Conservation (phyloP, 2,329 filamentous ascomycete genomes). For the Nemania bipapillata region DNA sequence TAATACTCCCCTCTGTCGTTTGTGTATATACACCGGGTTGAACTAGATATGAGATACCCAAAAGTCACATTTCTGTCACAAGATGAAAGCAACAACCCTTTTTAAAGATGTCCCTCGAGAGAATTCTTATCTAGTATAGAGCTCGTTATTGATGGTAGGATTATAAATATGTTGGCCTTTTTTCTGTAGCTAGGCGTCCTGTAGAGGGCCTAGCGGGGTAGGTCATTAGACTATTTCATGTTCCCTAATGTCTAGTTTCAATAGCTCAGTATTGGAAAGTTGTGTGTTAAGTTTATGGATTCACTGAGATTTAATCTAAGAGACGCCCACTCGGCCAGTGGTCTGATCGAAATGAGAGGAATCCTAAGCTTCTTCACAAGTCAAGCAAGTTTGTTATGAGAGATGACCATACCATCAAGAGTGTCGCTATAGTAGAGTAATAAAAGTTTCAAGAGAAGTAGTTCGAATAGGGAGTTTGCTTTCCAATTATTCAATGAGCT, state of each 20-base stretch:
- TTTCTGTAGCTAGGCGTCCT: not conserved
- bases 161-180: not conserved
- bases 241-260: not conserved
- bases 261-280: not conserved
- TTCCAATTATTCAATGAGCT: too few relatives aligned
- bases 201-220: not conserved
- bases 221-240: not conserved
- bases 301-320: not conserved
- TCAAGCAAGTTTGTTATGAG: too few relatives aligned
- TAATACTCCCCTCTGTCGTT: not conserved
- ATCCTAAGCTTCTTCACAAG: too few relatives aligned
- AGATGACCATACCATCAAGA: too few relatives aligned
- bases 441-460: too few relatives aligned
- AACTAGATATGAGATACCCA: slow-evolving; percentile 23
- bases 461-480: too few relatives aligned
- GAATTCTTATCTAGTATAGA: not conserved
- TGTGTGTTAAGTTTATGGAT: not conserved
- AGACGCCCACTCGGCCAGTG: too few relatives aligned
- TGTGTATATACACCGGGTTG: slow-evolving; percentile 8
- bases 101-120: not conserved
- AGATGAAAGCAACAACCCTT: not conserved
- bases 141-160: too few relatives aligned
- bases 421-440: too few relatives aligned
- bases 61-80: not conserved
- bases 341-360: too few relatives aligned